Evolutionary conservation across 1,284 basidiomycete species (phyloP).

Genomic region (Boletus sp.): DNA sequence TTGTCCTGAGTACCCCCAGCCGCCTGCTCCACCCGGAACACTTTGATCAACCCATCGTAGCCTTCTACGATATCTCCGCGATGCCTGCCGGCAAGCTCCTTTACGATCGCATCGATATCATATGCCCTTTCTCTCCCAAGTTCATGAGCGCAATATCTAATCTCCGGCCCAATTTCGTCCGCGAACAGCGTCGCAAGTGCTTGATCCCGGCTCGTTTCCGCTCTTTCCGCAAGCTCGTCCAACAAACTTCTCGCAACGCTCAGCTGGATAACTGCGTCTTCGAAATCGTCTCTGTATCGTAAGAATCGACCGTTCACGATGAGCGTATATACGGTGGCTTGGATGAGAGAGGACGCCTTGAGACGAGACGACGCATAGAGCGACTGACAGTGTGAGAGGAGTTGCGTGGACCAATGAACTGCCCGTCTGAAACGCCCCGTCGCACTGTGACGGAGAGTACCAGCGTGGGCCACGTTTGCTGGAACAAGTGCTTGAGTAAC

Average conservation of each 20-base stretch:
- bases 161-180: slow-evolving; percentile 89
- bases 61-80: slow-evolving; percentile 64
- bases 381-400: slow-evolving; percentile 74
- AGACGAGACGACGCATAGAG: slow-evolving; percentile 60
- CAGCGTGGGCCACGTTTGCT: slow-evolving; percentile 53
- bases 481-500: slow-evolving; percentile 58
- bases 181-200: slow-evolving; percentile 86
- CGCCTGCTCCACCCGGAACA: slow-evolving; percentile 52
- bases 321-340: slow-evolving; percentile 69
- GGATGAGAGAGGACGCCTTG: slow-evolving; percentile 58
- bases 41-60: slow-evolving; percentile 61
- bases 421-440: slow-evolving; percentile 85
- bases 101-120: slow-evolving; percentile 83
- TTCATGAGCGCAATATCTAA: slow-evolving; percentile 92
- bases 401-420: slow-evolving; percentile 80
- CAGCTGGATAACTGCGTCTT: slow-evolving; percentile 79
- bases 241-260: slow-evolving; percentile 81
- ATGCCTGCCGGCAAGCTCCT: slow-evolving; percentile 66
- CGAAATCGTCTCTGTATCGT: slow-evolving; percentile 73
- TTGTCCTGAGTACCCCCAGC: slow-evolving; percentile 48
- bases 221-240: slow-evolving; percentile 68
- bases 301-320: slow-evolving; percentile 78
- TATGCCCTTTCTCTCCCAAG: slow-evolving; percentile 76
- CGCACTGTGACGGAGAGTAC: slow-evolving; percentile 70
- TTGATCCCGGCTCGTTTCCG: slow-evolving; percentile 85